Base-by-base conservation (phyloP, 352 stramenopile genomes). In the Phytopythium delawarense region DNA sequence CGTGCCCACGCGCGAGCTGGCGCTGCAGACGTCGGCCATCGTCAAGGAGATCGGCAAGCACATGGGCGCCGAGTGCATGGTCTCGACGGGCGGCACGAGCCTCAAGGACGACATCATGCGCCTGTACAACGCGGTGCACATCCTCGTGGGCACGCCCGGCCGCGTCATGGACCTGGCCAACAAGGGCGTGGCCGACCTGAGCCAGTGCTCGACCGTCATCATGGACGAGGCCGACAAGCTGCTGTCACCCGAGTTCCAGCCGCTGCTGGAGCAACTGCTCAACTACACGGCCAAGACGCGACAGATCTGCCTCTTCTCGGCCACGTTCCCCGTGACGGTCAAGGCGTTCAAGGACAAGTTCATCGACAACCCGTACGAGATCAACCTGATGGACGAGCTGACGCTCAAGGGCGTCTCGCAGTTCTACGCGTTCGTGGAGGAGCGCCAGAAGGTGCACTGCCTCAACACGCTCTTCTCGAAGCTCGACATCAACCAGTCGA, bases 141-240 rank as follows among this genome's bases (percentile, higher is more conserved):
- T 99, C 66, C 85, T 99, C 50, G 98, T 99, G 45, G 98, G 92
- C 32, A 99, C 98, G 4, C 97, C 98, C 0, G 98, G 98, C 20
- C 94, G 98, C 61, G 98, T 99, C 65, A 95, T 99, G 71, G 98
- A 99, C 74, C 76, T 99, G 28, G 95, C 96, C 37, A 98, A 98
- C 61, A 99, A 99, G 79, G 97, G 98, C 45, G 92, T 99, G 18
- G 97, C 97, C 15, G 96, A 99, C 65, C 74, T 99, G 42, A 97
- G 87, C 62, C 87, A 99, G 61, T 99, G 96, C 76, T 89, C 88
- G 57, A 99, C 96, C 1, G 95, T 99, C 50, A 98, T 99, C 64
- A 98, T 99, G 95, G 98, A 99, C 71, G 97, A 99, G 87, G 98
- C 98, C 15, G 98, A 99, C 79, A 99, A 99, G 78, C 80, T 99